Evolutionary conservation across 1,139 yeast species (phyloP).

Genomic region (Blastobotrys apis): DNA sequence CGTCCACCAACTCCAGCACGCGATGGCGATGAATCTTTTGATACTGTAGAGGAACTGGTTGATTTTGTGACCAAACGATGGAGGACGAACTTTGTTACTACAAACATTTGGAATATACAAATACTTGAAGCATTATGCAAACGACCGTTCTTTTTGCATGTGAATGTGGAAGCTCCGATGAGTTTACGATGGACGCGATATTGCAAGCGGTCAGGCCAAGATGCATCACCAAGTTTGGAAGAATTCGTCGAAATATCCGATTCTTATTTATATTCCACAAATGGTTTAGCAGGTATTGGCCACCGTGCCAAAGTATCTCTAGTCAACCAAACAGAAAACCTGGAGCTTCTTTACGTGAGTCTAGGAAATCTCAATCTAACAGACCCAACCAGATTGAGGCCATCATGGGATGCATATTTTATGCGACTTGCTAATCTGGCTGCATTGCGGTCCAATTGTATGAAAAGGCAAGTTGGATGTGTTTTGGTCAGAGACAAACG

Average conservation of each 20-base stretch:
- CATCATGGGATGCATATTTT: constrained; percentile 94
- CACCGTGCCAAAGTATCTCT: constrained; percentile 58
- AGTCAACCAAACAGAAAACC: constrained; percentile 51
- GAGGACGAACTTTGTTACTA: constrained; percentile 58
- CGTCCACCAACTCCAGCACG: not conserved
- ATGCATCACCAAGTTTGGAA: constrained; percentile 16
- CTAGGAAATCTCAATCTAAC: constrained; percentile 52
- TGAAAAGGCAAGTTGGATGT: constrained; percentile 96
- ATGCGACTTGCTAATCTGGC: constrained; percentile 93
- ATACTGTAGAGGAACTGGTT: constrained; percentile 45
- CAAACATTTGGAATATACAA: constrained; percentile 44
- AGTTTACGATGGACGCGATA: constrained; percentile 50
- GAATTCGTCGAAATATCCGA: constrained; percentile 50
- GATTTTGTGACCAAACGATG: constrained; percentile 68
- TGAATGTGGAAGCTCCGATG: constrained; percentile 75
- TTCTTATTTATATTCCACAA: constrained; percentile 38
- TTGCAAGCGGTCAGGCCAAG: constrained; percentile 4
- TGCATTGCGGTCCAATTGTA: constrained; percentile 87
- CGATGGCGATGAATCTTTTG: constrained; percentile 3
- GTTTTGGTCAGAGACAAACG: constrained; percentile 82
- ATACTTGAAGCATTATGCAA: constrained; percentile 52
- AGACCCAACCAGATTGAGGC: constrained; percentile 67
- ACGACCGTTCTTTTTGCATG: constrained; percentile 81
- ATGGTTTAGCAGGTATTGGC: constrained; percentile 47
- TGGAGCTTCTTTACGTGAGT: constrained; percentile 48